Base-by-base conservation (phyloP, 1,139 yeast genomes). In the Hansenula anomala region DNA sequence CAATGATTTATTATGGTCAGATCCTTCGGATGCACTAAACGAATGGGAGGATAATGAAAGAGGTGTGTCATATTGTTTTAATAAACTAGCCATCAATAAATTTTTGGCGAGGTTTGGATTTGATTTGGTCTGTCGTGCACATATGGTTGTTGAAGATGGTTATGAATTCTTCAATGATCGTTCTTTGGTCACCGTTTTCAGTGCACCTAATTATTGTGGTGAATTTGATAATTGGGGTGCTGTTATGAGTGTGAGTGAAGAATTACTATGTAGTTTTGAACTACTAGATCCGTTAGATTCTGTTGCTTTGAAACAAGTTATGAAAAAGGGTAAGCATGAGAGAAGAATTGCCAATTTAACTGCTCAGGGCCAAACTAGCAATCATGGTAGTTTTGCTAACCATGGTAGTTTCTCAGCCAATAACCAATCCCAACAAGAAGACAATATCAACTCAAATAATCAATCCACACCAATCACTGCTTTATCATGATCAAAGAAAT, bases 191-290 rank as follows among this genome's bases (percentile, higher is more conserved):
- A 92, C 98, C 0, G 97, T 92, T 13, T 92, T 92, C 60, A 79
- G 89, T 40, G 98, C 98, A 1, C 97, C 98, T 2, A 92, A 92
- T 62, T 92, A 92, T 59, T 92, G 98, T 65, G 97, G 98, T 29
- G 98, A 92, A 61, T 92, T 92, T 56, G 97, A 92, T 60, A 92
- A 92, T 58, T 92, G 97, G 97, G 98, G 97, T 18, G 97, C 97
- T 0, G 97, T 92, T 2, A 92, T 92, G 98, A 80, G 95, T 53
- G 97, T 92, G 15, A 80, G 87, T 49, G 97, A 92, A 51, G 97
- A 89, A 52, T 69, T 92, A 47, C 67, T 92, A 45, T 92, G 97
- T 61, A 82, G 92, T 43, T 92, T 92, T 63, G 97, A 92, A 61
- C 72, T 92, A 46, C 69, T 92, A 44, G 96, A 92, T 63, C 98